phyloP scores from a whole-genome alignment of 1,139 yeast species.

The Protomyces lactucae-debilis region DNA sequence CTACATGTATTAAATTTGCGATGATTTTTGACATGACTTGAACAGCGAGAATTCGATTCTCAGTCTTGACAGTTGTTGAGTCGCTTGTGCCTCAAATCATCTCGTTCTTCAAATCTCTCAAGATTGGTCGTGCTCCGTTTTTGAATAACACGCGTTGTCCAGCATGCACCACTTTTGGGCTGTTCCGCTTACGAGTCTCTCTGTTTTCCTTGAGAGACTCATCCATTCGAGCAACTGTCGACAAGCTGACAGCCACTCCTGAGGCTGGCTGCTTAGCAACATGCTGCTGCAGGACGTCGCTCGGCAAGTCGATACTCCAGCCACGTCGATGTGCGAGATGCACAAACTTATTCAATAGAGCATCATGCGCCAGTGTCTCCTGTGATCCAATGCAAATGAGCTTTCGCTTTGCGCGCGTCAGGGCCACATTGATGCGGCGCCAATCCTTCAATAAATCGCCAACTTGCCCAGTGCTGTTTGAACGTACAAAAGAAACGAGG shows the following conservation, averaged over 20 bases:
- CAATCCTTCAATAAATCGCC: conserved; percentile 83
- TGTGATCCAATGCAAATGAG: conserved; percentile 76
- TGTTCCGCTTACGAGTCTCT: background rate
- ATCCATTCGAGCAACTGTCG: background rate
- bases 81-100: background rate
- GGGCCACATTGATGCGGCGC: conserved; percentile 89
- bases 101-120: conserved; percentile 14
- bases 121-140: conserved; percentile 4
- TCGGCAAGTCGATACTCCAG: conserved; percentile 62
- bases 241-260: background rate
- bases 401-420: conserved; percentile 84
- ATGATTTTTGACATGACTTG: too few species aligned
- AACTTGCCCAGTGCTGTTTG: conserved; percentile 52
- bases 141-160: conserved; percentile 5
- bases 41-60: too few species aligned
- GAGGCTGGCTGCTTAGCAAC: background rate
- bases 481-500: conserved; percentile 77
- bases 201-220: background rate
- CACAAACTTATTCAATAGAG: conserved; percentile 59
- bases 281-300: conserved; percentile 33
- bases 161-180: conserved; percentile 6
- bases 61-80: too few species aligned
- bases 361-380: conserved; percentile 54
- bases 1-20: background rate
- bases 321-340: conserved; percentile 52